Evolutionary conservation across 441 rosid genomes (phyloP), one percentile per base, ranked within the genome.

Genomic region (Syzygium syzygioides): DNA sequence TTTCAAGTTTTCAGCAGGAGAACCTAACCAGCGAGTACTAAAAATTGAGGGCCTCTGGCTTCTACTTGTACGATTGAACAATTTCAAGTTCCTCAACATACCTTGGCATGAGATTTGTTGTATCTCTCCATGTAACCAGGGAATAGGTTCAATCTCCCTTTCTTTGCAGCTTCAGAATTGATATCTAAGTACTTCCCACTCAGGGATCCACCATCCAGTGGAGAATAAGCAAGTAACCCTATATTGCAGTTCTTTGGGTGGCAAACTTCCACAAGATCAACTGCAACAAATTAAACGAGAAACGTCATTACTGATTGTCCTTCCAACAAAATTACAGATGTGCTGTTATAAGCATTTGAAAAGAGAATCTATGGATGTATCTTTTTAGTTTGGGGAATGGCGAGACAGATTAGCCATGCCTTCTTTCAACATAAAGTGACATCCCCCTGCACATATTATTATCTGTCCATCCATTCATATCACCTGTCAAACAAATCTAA

Each of bases 91-190:
- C 41, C 55, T n/a, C 19, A 34, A 85, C 92, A 87, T 92, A 97
- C 98, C 97, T 94, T 95, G 55, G 98, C 89, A 87, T 92, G 41
- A 26, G 99, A 97, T 89, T 86, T 92, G 48, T 93, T 93, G 88
- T 96, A 96, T 95, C 99, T 94, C 90, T 95, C 96, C 97, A 96
- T 97, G 96, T 94, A 96, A 87, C 96, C 94, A 79, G 98, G 99
- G 91, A 96, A 97, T 76, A 96, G 94, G 92, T 96, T 95, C 85
- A 97, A 20, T 86, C 99, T 95, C 90, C 98, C 94, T 55, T 93
- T 95, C 89, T 88, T 96, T 26, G 97, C 98, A 87, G 96, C 94
- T 90, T 95, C 94, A 28, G 96, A 91, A 71, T 93, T 87, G 14
- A 59, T 14, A 88, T 89, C 97, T 88, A 96, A 86, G 91, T 97